Conservation (phyloP, 768 basidiomycete genomes). For the Hericium coralloides region DNA sequence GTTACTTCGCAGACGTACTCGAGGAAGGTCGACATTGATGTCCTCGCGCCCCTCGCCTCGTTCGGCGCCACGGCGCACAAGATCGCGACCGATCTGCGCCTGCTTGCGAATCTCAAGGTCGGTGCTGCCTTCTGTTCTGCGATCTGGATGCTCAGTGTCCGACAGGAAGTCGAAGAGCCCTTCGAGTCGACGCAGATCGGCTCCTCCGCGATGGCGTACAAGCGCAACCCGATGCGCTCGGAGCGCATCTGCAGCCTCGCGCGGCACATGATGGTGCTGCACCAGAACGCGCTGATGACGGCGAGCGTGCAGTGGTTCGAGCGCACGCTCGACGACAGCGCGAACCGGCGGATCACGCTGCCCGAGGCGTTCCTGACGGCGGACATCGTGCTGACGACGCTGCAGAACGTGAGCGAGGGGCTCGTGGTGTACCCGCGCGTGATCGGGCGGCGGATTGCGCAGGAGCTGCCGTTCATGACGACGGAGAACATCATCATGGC, state of each 20-base stretch:
- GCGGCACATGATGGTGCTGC: constrained; percentile 92
- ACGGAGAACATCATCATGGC: constrained; percentile 99
- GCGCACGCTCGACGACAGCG: constrained; percentile 94
- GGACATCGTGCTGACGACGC: constrained; percentile 90
- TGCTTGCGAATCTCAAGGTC: constrained; percentile 90
- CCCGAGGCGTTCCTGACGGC: constrained; percentile 97
- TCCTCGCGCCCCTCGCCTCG: constrained; percentile 82
- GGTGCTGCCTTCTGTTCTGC: not conserved
- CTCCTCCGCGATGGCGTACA: constrained; percentile 97
- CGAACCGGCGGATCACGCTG: constrained; percentile 92
- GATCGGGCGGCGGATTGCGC: constrained; percentile 82
- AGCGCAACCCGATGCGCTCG: constrained; percentile 98
- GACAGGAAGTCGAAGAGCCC: constrained; percentile 92
- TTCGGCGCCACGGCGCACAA: constrained; percentile 95
- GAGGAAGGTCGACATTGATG: constrained; percentile 93
- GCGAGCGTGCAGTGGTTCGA: constrained; percentile 97
- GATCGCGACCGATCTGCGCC: constrained; percentile 89
- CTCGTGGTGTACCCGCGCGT: constrained; percentile 99
- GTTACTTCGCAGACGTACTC: constrained; percentile 99
- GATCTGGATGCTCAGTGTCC: not conserved
- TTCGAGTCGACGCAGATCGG: constrained; percentile 99
- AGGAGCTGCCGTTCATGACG: constrained; percentile 99
- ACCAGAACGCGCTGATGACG: constrained; percentile 96
- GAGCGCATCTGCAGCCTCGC: constrained; percentile 95
- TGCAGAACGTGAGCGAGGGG: constrained; percentile 95